These are phyloP conservation scores for Serendipita indica DNA, from an alignment of 768 basidiomycete genomes.

Conservation along the genomic window DNA sequence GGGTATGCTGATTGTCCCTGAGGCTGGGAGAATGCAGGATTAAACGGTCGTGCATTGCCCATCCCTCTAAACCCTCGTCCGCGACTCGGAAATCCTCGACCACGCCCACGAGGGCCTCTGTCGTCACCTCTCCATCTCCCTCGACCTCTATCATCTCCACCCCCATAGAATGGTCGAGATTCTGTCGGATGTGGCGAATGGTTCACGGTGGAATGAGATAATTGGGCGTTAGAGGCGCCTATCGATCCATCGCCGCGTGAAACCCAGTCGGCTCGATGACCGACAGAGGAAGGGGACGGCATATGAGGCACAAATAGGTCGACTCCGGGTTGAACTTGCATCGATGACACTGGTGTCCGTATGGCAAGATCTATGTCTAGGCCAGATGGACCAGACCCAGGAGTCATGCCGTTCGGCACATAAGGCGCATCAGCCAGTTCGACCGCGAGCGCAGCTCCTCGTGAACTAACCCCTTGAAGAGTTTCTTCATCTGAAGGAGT, in stretches of 20 bases:
- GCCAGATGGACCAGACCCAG: not conserved
- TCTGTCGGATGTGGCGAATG: not conserved
- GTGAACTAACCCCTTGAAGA: too few species aligned
- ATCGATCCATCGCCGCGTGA: slow-evolving; percentile 25
- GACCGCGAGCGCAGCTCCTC: too few species aligned
- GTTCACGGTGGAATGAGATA: not conserved
- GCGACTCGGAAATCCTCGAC: slow-evolving; percentile 26
- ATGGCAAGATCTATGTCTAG: slow-evolving; percentile 6
- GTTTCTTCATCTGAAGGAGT: too few species aligned
- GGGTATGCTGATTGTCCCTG: not conserved
- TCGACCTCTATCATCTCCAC: slow-evolving; percentile 20
- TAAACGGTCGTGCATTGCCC: slow-evolving; percentile 23
- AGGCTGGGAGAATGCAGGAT: slow-evolving; percentile 4
- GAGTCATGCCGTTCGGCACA: too few species aligned
- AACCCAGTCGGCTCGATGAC: not conserved
- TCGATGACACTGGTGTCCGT: slow-evolving; percentile 1
- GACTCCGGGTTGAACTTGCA: not conserved
- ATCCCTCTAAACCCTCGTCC: slow-evolving; percentile 28
- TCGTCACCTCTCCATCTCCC: slow-evolving; percentile 15
- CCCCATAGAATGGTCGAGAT: slow-evolving; percentile 18
- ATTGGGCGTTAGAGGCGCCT: slow-evolving; percentile 16
- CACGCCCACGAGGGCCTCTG: slow-evolving; percentile 15
- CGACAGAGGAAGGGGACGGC: not conserved
- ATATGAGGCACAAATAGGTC: not conserved
- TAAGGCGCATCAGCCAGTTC: too few species aligned